Evolutionary conservation across 2,329 filamentous ascomycete species (phyloP), one percentile per base, ranked within the genome.

Genomic region (Talaromyces funiculosus): DNA sequence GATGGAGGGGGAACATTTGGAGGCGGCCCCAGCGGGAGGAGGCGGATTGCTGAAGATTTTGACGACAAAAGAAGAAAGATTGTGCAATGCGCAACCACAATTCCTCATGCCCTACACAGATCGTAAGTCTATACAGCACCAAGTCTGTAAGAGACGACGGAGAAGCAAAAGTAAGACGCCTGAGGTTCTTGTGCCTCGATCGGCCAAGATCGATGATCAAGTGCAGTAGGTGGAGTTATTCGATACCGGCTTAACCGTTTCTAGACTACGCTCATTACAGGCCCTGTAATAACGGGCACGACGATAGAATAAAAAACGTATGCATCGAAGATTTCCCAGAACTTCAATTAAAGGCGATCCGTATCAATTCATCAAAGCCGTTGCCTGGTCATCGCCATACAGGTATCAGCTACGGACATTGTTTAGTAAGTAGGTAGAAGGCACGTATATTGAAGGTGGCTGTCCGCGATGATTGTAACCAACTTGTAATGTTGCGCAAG

Each of bases 1-100:
- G 53, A 49, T 35, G 33, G 24, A 42, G 43, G 40, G 60, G 60
- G 47, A 12, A 18, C 54, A 61, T 61, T 57, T 53, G 60, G 60
- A 38, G 47, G 40, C 40, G 37, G 35, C 18, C 47, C 29, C 47
- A 20, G 47, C 47, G 47, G 29, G 29, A 33, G 26, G n/a, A 20
- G 35, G 29, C 29, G 35, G 29, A 18, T 35, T 18, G 45, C 26
- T 33, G 26, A 18, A 31, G 14, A 8, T n/a, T 42, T 16, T 14
- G 10, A 45, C 9, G 22, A 18, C 45, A 5, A 16, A 20, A 33
- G 18, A 3, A 22, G 22, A 20, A 51, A 18, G 24, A 31, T 18
- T 9, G 16, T 22, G 29, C 29, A 47, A 9, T 33, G n/a, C 20
- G 47, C 29, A 33, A 20, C 10, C 7, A 14, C 47, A 51, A 33